Conservation (phyloP, 164 flowering plant species). For the Dillenia turbinata region DNA sequence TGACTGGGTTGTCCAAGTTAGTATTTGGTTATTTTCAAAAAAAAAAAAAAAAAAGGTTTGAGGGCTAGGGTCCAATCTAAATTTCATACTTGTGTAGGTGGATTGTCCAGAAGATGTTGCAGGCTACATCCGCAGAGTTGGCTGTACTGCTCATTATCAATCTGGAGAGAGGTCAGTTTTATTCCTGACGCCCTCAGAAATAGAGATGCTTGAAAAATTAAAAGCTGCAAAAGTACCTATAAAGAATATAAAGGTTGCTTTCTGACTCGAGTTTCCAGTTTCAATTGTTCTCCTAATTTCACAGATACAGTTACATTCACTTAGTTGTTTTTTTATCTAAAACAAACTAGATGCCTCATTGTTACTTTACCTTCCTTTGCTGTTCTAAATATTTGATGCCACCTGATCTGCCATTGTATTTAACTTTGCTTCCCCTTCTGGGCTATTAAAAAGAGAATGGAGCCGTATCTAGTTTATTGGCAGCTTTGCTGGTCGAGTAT, state of each 20-base stretch:
- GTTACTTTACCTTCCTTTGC: no score
- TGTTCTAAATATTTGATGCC: no score
- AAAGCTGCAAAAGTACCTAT: constrained; percentile 61
- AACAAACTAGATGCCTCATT: no score
- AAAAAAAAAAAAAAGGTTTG: background rate
- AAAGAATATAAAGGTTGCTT: constrained; percentile 48
- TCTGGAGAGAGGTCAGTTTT: constrained; percentile 73
- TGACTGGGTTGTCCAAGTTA: constrained; percentile 98
- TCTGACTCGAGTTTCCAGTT: no score
- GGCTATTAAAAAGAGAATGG: constrained; percentile 59
- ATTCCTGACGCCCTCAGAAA: constrained; percentile 76
- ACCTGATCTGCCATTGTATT: background rate
- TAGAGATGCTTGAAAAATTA: constrained; percentile 71
- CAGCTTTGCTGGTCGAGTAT: constrained; percentile 64
- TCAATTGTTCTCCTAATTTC: no score
- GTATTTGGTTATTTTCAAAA: background rate
- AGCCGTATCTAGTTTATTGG: constrained; percentile 57
- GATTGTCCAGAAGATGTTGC: constrained; percentile 94
- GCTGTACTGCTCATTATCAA: constrained; percentile 85
- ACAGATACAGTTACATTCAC: no score
- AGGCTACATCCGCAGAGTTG: constrained; percentile 91
- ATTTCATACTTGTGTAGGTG: constrained; percentile 37
- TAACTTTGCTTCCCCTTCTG: constrained; percentile 22
- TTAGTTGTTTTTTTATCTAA: no score
- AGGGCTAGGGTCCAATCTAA: constrained; percentile 3